These are phyloP conservation scores for Sclerotinia sclerotiorum DNA, from an alignment of 2,329 filamentous ascomycete species.

Conservation along the genomic window DNA sequence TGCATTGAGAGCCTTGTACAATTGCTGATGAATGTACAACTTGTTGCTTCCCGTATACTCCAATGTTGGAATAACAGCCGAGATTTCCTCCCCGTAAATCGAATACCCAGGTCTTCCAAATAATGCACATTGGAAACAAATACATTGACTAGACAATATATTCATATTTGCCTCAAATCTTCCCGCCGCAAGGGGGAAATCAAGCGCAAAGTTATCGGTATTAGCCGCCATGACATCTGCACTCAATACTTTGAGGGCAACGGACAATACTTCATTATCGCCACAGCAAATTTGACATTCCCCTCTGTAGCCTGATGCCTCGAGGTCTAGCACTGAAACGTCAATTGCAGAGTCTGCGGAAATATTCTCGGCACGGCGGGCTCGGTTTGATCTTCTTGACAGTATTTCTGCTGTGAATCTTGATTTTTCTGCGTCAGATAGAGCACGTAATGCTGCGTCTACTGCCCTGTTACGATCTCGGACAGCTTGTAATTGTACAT, in stretches of 20 bases:
- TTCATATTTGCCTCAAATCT: neutral
- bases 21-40: neutral
- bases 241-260: neutral
- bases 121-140: conserved; percentile 9
- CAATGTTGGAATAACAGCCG: neutral
- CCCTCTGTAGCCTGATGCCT: neutral
- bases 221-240: neutral
- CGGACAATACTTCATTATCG: neutral
- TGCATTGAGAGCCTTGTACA: neutral
- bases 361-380: neutral
- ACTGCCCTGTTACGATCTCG: neutral
- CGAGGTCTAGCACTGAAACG: neutral
- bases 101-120: neutral
- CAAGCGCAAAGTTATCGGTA: conserved; percentile 1
- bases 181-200: neutral
- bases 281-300: neutral
- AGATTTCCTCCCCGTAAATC: neutral
- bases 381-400: conserved; percentile 2
- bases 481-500: neutral
- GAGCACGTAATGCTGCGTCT: neutral
- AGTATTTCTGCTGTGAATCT: neutral
- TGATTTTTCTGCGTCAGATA: neutral
- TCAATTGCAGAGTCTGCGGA: conserved; percentile 1
- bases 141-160: conserved; percentile 10
- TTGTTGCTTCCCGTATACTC: neutral